Percentiles rank a stretch among this genome's conserved stretches.
Evolutionary conservation across 73 alveolate species (phyloP).

Genomic region (Paramecium tetraurelia): DNA sequence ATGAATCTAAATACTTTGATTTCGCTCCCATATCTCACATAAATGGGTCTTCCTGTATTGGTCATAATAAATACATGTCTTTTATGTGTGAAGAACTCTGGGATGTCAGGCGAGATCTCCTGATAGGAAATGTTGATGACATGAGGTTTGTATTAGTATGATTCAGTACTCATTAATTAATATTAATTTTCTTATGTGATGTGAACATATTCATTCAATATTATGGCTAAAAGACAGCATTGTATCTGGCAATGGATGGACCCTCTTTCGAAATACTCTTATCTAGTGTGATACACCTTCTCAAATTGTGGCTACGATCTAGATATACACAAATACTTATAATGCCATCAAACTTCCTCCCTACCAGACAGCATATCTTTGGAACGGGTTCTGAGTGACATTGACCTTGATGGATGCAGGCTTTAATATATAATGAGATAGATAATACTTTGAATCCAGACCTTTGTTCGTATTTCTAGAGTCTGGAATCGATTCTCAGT

Average conservation of each 20-base stretch:
- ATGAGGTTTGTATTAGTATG: neutral
- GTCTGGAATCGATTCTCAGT: constrained; percentile 81
- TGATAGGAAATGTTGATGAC: neutral
- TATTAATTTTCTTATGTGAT: neutral
- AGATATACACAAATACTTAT: neutral
- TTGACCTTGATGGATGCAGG: constrained; percentile 79
- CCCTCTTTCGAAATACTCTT: constrained; percentile 93
- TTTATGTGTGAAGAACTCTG: constrained; percentile 54
- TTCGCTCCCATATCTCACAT: constrained; percentile 84
- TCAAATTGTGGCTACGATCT: constrained; percentile 65
- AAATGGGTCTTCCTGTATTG: constrained; percentile 82
- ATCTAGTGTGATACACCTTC: constrained; percentile 81
- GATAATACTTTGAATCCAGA: constrained; percentile 63
- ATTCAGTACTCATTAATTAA: neutral
- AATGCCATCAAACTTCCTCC: constrained; percentile 91
- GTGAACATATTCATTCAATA: neutral
- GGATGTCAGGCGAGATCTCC: constrained; percentile 38
- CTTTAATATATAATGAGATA: neutral
- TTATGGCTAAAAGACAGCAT: constrained; percentile 79
- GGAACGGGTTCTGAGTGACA: constrained; percentile 80
- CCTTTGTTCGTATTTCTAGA: constrained; percentile 64
- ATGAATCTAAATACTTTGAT: constrained; percentile 67
- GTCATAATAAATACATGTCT: constrained; percentile 82
- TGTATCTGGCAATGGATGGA: constrained; percentile 93
- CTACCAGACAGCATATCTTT: constrained; percentile 94